Percentiles rank a stretch among this genome's conserved stretches.
Evolutionary conservation across 176 grass and related monocot species (phyloP).

Genomic region (Echinochloa phyllopogon): DNA sequence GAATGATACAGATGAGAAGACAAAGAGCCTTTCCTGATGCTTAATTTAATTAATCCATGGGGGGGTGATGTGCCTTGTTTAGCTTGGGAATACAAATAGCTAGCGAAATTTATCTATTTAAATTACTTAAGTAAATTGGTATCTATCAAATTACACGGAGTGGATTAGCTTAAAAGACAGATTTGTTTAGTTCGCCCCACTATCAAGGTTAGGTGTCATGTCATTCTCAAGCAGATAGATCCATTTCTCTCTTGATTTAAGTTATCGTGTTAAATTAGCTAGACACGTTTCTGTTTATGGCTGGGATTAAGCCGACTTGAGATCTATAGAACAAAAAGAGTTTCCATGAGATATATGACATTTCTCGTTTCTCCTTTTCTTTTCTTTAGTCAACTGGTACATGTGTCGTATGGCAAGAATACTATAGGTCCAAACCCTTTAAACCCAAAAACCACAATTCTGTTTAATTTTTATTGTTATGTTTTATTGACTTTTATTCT

Average conservation of each 20-base stretch:
- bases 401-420: background rate
- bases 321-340: background rate
- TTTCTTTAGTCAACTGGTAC: background rate
- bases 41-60: background rate
- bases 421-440: background rate
- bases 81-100: background rate
- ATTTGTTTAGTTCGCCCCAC: background rate
- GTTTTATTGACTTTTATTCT: background rate
- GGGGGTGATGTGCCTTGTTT: background rate
- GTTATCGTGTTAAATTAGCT: slow-evolving; percentile 19
- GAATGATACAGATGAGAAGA: background rate
- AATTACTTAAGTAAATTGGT: background rate
- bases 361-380: background rate
- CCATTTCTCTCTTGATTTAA: slow-evolving; percentile 2
- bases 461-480: background rate
- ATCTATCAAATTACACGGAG: background rate
- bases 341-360: background rate
- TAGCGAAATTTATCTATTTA: background rate
- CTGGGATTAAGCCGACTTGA: background rate
- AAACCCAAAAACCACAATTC: background rate
- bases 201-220: slow-evolving; percentile 45
- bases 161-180: slow-evolving; percentile 37
- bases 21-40: background rate
- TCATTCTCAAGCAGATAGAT: slow-evolving; percentile 40
- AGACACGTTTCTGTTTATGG: background rate